Evolutionary conservation across 306 rosid species (phyloP).

Genomic region (Datisca glomerata): DNA sequence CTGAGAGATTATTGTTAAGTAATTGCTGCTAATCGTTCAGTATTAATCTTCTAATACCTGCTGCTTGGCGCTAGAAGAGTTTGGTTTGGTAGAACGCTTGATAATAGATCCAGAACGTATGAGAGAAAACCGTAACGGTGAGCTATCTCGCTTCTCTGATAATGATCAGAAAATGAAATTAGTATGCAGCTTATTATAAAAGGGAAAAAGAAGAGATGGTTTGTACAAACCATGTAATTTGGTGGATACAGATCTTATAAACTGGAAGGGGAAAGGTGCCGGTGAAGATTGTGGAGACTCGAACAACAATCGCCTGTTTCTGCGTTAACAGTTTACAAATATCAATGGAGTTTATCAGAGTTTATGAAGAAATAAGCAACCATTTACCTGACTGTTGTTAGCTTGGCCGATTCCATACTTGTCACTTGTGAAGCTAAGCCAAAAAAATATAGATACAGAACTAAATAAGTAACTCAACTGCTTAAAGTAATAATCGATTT

Average conservation of each 20-base stretch:
- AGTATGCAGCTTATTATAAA: too few species aligned
- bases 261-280: constrained; percentile 3
- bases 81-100: constrained; percentile 14
- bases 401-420: constrained; percentile 13
- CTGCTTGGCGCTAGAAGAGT: constrained; percentile 13
- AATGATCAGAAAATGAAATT: not conserved
- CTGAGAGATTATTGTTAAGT: not conserved
- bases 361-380: not conserved
- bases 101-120: constrained; percentile 17
- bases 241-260: constrained; percentile 12
- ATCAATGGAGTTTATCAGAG: too few species aligned
- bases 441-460: constrained; percentile 5
- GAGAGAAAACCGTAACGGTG: constrained; percentile 14
- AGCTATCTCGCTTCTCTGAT: constrained; percentile 14
- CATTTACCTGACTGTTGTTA: constrained; percentile 19
- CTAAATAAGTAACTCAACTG: too few species aligned
- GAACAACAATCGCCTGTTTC: constrained; percentile 8
- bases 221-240: constrained; percentile 16
- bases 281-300: constrained; percentile 14
- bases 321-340: too few species aligned
- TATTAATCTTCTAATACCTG: constrained; percentile 8
- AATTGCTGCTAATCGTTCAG: not conserved
- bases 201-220: not conserved
- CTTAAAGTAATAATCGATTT: too few species aligned
- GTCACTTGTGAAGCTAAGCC: constrained; percentile 6